Percentiles rank a stretch among this genome's conserved stretches.
Conservation (phyloP, 2,329 filamentous ascomycete species). For the Phialophora macrospora region DNA sequence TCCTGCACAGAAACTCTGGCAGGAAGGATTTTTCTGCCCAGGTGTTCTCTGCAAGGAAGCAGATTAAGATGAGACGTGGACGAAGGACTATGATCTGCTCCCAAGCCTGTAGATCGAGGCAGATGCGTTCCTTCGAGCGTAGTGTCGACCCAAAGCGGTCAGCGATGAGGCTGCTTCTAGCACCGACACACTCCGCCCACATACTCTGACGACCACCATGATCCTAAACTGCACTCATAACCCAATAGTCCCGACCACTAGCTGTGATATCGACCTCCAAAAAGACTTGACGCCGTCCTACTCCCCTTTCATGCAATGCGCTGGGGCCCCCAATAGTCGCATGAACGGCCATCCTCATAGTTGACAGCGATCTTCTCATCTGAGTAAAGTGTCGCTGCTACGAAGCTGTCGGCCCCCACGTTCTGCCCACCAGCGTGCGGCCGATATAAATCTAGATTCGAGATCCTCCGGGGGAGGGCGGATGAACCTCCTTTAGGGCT, state of each 20-base stretch:
- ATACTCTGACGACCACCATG: not conserved
- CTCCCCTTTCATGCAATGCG: not conserved
- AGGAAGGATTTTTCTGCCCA: not conserved
- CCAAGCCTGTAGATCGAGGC: not conserved
- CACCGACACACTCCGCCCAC: not conserved
- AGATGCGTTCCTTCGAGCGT: not conserved
- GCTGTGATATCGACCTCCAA: not conserved
- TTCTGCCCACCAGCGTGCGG: not conserved
- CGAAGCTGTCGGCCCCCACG: not conserved
- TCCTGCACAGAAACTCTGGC: not conserved
- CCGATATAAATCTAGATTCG: not conserved
- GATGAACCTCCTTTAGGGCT: conserved; percentile 2
- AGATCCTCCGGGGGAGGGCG: not conserved
- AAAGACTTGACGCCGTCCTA: not conserved
- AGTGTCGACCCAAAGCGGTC: not conserved
- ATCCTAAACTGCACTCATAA: not conserved
- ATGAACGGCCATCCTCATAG: not conserved
- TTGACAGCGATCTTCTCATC: not conserved
- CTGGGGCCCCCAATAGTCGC: not conserved
- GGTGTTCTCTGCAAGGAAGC: not conserved
- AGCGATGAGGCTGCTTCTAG: not conserved
- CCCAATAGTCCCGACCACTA: not conserved
- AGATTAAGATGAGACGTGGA: not conserved
- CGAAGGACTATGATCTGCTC: not conserved
- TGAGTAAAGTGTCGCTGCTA: not conserved